Conservation (phyloP, 352 stramenopile genomes). For the Globisporangium takayamanum region DNA sequence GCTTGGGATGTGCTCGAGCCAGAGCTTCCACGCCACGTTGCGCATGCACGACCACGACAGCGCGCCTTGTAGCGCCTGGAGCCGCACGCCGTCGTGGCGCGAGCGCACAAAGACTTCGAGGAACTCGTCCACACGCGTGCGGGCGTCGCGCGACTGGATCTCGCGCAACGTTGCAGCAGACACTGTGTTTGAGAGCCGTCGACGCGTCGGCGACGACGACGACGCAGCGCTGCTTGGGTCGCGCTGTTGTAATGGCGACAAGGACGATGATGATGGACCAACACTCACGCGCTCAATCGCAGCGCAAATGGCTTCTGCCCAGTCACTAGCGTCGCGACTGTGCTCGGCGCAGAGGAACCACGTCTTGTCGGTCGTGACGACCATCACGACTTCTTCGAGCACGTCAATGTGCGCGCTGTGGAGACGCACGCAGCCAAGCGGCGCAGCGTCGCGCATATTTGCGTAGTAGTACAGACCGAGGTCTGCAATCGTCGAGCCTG, state of each 20-base stretch:
- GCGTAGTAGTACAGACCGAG: slow-evolving; percentile 69
- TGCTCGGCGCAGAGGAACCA: slow-evolving; percentile 75
- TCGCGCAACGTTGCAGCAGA: slow-evolving; percentile 43
- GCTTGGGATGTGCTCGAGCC: slow-evolving; percentile 47
- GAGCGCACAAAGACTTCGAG: slow-evolving; percentile 65
- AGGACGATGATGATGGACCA: neutral
- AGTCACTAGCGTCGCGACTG: slow-evolving; percentile 48
- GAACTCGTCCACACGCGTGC: slow-evolving; percentile 59
- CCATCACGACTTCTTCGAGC: slow-evolving; percentile 72
- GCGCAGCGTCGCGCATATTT: slow-evolving; percentile 26
- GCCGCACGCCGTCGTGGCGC: slow-evolving; percentile 33
- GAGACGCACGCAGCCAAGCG: slow-evolving; percentile 48
- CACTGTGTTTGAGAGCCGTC: slow-evolving; percentile 37
- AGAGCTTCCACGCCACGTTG: slow-evolving; percentile 65
- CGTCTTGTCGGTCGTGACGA: slow-evolving; percentile 67
- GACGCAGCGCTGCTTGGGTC: slow-evolving; percentile 12
- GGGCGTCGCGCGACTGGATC: slow-evolving; percentile 50
- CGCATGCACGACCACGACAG: slow-evolving; percentile 72
- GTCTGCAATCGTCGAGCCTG: slow-evolving; percentile 39
- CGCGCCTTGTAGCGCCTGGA: slow-evolving; percentile 52
- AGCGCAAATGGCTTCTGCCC: slow-evolving; percentile 50
- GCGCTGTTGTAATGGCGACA: neutral
- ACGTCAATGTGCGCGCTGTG: slow-evolving; percentile 63
- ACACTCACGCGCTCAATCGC: slow-evolving; percentile 43
- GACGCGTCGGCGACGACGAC: slow-evolving; percentile 12